phyloP scores from a whole-genome alignment of 2,329 filamentous ascomycete species.

The Colletotrichum higginsianum region DNA sequence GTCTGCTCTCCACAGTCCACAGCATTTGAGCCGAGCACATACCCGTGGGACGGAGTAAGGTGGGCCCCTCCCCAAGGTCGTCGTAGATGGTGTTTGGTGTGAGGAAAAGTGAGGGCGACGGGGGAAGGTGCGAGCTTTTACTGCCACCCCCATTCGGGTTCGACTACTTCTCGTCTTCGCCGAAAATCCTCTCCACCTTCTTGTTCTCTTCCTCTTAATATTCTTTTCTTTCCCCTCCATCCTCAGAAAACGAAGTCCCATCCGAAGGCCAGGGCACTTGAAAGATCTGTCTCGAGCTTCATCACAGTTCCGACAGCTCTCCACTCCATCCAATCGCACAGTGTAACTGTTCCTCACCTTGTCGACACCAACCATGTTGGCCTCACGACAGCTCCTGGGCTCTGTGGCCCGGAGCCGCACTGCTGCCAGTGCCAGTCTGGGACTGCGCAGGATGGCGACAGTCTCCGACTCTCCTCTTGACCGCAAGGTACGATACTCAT shows the following conservation, averaged over 20 bases:
- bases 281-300: conserved; percentile 31
- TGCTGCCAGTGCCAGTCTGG: conserved; percentile 69
- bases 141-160: conserved; percentile 38
- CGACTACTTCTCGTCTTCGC: conserved; percentile 40
- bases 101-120: conserved; percentile 12
- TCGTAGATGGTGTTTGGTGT: conserved; percentile 17
- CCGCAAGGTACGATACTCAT: conserved; percentile 78
- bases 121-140: conserved; percentile 27
- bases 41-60: conserved; percentile 13
- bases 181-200: conserved; percentile 49
- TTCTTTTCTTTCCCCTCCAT: conserved; percentile 47
- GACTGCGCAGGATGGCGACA: conserved; percentile 84
- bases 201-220: conserved; percentile 40
- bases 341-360: conserved; percentile 41
- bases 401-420: conserved; percentile 73
- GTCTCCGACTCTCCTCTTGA: conserved; percentile 88
- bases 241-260: conserved; percentile 31
- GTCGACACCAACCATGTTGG: conserved; percentile 73
- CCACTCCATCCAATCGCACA: conserved; percentile 50
- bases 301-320: conserved; percentile 40
- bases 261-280: conserved; percentile 38
- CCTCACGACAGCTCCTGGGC: conserved; percentile 79
- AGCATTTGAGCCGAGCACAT: conserved; percentile 36
- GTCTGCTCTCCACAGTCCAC: conserved; percentile 30
- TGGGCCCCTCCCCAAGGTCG: conserved; percentile 8